phyloP scores from a whole-genome alignment of 768 basidiomycete species.

The Naganishia antarctica region DNA sequence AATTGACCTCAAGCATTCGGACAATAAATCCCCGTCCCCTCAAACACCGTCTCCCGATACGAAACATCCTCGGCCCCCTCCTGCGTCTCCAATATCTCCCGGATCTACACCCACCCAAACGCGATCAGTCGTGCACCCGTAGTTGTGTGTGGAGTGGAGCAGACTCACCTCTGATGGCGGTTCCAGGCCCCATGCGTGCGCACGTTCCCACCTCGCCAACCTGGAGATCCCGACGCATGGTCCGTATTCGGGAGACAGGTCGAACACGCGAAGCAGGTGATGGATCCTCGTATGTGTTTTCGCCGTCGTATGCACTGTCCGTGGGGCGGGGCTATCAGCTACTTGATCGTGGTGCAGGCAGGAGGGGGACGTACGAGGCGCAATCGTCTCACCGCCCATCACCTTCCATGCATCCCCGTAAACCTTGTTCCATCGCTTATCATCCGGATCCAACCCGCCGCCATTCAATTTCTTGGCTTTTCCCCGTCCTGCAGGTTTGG shows the following conservation, averaged over 20 bases:
- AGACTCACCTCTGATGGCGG: conserved; percentile 69
- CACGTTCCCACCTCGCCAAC: conserved; percentile 81
- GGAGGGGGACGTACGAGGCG: conserved; percentile 59
- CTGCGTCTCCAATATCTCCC: conserved; percentile 67
- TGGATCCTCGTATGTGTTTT: conserved; percentile 44
- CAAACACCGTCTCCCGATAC: conserved; percentile 63
- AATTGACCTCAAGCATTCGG: conserved; percentile 7
- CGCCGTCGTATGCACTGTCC: conserved; percentile 45
- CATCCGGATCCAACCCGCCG: conserved; percentile 51
- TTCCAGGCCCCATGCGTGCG: conserved; percentile 66
- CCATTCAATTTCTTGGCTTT: conserved; percentile 17
- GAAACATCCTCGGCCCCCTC: conserved; percentile 58
- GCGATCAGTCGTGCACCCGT: not conserved
- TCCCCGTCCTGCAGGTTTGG: not conserved
- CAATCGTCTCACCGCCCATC: conserved; percentile 55
- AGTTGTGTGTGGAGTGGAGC: conserved; percentile 4
- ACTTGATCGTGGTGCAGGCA: not conserved
- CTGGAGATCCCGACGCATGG: conserved; percentile 55
- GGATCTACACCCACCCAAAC: conserved; percentile 58
- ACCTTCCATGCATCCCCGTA: conserved; percentile 54
- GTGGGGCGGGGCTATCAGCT: not conserved
- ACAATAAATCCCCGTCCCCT: conserved; percentile 42
- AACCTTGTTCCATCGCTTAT: conserved; percentile 56
- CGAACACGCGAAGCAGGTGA: conserved; percentile 47
- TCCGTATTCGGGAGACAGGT: conserved; percentile 45